A percentile compares a stretch with the other conserved stretches of the same genome.
Conservation (phyloP, 73 alveolate species). For the Paramecium pentaurelia region DNA sequence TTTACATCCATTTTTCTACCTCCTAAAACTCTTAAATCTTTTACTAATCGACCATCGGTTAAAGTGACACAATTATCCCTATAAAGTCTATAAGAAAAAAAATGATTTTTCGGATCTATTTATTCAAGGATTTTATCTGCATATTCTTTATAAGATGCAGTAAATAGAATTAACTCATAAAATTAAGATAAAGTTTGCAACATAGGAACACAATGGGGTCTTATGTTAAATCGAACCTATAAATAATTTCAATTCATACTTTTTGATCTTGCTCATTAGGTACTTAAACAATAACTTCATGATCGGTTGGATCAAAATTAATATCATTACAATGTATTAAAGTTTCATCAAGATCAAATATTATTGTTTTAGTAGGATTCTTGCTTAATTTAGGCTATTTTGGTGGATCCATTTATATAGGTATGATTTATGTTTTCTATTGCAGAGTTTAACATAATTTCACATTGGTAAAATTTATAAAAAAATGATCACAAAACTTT, state of each 20-base stretch:
- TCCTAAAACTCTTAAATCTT: conserved; percentile 82
- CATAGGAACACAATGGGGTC: conserved; percentile 80
- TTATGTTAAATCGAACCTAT: conserved; percentile 31
- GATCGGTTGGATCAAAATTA: conserved; percentile 74
- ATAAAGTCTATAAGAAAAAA: conserved; percentile 80
- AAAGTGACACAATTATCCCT: conserved; percentile 86
- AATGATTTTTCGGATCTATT: conserved; percentile 77
- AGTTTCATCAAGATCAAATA: conserved; percentile 95
- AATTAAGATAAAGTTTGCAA: conserved; percentile 71
- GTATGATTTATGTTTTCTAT: neutral
- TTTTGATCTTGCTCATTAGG: neutral
- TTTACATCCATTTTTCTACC: conserved; percentile 3
- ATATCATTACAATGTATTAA: conserved; percentile 85
- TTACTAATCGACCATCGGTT: conserved; percentile 71
- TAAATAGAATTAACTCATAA: conserved; percentile 84
- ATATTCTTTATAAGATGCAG: conserved; percentile 89
- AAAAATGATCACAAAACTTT: neutral
- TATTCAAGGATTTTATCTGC: conserved; percentile 86
- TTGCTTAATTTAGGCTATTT: neutral
- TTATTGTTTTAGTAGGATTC: conserved; percentile 31
- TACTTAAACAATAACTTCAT: conserved; percentile 35
- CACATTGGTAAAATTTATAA: neutral
- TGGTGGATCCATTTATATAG: neutral
- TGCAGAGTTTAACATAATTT: neutral
- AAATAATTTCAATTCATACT: neutral